Evolutionary conservation across 176 grass and related monocot genomes (phyloP).

Genomic region (Triticum turgidum): DNA sequence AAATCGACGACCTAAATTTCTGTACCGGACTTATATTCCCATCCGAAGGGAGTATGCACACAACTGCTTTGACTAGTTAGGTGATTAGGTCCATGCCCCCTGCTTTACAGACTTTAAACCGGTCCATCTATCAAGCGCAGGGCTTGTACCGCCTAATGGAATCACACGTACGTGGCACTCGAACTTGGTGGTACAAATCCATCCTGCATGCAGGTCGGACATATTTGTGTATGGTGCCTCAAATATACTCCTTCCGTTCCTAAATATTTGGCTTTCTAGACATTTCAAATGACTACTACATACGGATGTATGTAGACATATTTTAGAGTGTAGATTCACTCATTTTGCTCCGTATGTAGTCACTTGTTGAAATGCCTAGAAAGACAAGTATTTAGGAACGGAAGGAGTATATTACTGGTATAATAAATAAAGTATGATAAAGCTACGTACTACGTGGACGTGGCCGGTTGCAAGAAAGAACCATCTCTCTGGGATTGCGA

Average conservation of each 20-base stretch:
- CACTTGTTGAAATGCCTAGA: no score
- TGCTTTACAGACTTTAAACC: background rate
- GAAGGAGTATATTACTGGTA: no score
- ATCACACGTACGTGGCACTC: slow-evolving; percentile 25
- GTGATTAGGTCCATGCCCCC: slow-evolving; percentile 9
- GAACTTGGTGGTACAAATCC: slow-evolving; percentile 1
- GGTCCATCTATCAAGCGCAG: background rate
- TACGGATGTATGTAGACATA: no score
- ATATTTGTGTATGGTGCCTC: background rate
- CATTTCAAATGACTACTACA: no score
- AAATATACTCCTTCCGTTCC: no score
- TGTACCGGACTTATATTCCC: no score
- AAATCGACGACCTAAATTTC: no score
- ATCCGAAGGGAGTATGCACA: background rate
- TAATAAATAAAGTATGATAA: background rate
- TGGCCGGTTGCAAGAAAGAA: background rate
- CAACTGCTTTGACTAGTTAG: slow-evolving; percentile 1
- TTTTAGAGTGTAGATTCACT: no score
- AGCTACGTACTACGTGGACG: background rate
- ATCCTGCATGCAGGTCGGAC: background rate
- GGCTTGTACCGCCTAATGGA: slow-evolving; percentile 2
- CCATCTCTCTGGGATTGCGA: background rate
- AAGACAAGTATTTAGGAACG: no score
- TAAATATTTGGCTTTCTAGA: no score
- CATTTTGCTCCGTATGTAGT: no score